Evolutionary conservation across 2,329 filamentous ascomycete genomes (phyloP), one percentile per base, ranked within the genome.

Genomic region (Lasiodiplodia theobromae): DNA sequence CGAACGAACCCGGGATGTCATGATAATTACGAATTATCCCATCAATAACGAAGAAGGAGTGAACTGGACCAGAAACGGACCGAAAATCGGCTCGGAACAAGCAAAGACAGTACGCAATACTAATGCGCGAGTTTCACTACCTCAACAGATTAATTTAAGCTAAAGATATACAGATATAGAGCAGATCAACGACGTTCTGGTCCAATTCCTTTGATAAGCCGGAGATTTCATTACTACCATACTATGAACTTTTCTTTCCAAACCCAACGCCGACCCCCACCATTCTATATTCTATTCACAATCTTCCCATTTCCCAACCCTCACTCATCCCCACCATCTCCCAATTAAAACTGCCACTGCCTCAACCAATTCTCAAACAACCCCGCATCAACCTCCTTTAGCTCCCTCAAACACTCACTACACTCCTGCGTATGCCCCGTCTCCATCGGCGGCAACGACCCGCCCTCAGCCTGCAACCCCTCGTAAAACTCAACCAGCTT

Each of bases 401-500:
- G 16, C 51, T 51, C 53, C 2, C 67, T 18, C 28, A 69, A 21
- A 23, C 47, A 54, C 52, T 44, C 28, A 25, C 68, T 69, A 21
- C 38, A 40, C 62, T 60, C 54, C 0, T 21, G 16, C 34, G 54
- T 60, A 37, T 62, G 68, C 40, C 3, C 18, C 28, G 62, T 66
- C 16, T 7, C n/a, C 68, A 66, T 66, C n/a, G 44, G 40, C 31
- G 62, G 68, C 53, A 64, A 37, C 53, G 54, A 52, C 11, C 67
- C 67, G 2, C 67, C 62, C 60, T 57, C 53, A 1, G 28, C 16
- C 40, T 18, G 44, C 64, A 70, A 44, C 10, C 62, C 70, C 34
- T 69, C 53, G 23, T 68, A 71, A 28, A 71, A 71, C 18, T 71
- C 70, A 4, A 71, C 11, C 28, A 71, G 52, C 69, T 71, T 71